Conservation (phyloP, 2,329 filamentous ascomycete genomes). For the Hymenoscyphus fructigenus region DNA sequence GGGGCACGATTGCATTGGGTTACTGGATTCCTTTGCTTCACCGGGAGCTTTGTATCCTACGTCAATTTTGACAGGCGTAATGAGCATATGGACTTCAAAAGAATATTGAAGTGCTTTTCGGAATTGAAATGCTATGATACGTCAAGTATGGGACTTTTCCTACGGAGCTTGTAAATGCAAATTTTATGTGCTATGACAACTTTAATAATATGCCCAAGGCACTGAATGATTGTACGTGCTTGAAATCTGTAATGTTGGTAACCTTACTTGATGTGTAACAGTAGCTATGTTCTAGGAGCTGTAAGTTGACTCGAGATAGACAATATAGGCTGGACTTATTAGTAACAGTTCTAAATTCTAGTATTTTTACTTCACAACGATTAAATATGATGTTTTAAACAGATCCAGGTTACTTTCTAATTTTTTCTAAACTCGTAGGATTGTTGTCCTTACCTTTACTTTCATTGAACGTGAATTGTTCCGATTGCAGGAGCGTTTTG, state of each 20-base stretch:
- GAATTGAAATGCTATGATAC: constrained; percentile 27
- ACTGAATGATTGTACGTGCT: not conserved
- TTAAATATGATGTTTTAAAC: too few relatives aligned
- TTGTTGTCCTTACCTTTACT: too few relatives aligned
- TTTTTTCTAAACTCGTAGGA: too few relatives aligned
- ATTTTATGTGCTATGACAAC: constrained; percentile 4
- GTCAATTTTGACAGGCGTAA: constrained; percentile 63
- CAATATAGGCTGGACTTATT: not conserved
- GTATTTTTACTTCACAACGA: too few relatives aligned
- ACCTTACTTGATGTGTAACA: not conserved
- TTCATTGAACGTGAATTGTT: not conserved
- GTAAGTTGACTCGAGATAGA: not conserved
- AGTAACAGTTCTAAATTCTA: not conserved
- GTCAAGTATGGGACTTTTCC: constrained; percentile 10
- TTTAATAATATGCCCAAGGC: not conserved
- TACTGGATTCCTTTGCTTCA: constrained; percentile 59
- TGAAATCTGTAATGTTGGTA: not conserved
- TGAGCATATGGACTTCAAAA: constrained; percentile 61
- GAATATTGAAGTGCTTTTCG: constrained; percentile 24
- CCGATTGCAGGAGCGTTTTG: not conserved
- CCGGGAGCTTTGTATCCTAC: constrained; percentile 66
- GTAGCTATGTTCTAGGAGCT: not conserved
- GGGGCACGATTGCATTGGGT: constrained; percentile 50
- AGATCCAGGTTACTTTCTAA: too few relatives aligned
- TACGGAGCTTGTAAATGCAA: constrained; percentile 6